Conservation (phyloP, 2,329 filamentous ascomycete species). For the Torrubiella hemipterigena region DNA sequence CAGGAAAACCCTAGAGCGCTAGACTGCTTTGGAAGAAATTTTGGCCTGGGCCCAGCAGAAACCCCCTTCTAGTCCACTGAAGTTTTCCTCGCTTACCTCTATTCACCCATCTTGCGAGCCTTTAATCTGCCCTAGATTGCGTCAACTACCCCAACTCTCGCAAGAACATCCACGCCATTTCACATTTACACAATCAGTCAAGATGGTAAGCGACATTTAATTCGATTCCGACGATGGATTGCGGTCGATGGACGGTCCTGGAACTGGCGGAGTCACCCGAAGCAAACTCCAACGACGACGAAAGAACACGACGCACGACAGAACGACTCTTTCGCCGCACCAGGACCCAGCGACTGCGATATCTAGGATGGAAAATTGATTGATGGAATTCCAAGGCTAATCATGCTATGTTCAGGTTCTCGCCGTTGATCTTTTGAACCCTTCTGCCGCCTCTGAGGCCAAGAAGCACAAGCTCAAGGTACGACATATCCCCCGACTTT, state of each 20-base stretch:
- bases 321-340: not conserved
- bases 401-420: constrained; percentile 61
- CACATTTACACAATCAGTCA: constrained; percentile 42
- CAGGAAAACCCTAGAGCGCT: constrained; percentile 25
- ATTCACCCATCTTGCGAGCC: constrained; percentile 35
- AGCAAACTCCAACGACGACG: not conserved
- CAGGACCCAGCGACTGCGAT: not conserved
- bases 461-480: constrained; percentile 99
- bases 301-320: not conserved
- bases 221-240: constrained; percentile 6
- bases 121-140: constrained; percentile 46
- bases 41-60: constrained; percentile 22
- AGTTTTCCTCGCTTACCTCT: constrained; percentile 38
- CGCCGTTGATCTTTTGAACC: constrained; percentile 99
- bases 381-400: constrained; percentile 1
- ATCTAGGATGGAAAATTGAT: not conserved
- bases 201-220: constrained; percentile 49
- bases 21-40: constrained; percentile 24
- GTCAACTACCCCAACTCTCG: constrained; percentile 36
- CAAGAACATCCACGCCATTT: constrained; percentile 29
- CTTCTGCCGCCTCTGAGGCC: constrained; percentile 91
- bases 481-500: constrained; percentile 21
- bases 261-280: too few species aligned
- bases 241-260: constrained; percentile 1
- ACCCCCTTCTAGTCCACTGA: constrained; percentile 25